These are phyloP conservation scores for Coniochaeta sp. DNA, from an alignment of 2,329 filamentous ascomycete genomes.

Conservation along the genomic window DNA sequence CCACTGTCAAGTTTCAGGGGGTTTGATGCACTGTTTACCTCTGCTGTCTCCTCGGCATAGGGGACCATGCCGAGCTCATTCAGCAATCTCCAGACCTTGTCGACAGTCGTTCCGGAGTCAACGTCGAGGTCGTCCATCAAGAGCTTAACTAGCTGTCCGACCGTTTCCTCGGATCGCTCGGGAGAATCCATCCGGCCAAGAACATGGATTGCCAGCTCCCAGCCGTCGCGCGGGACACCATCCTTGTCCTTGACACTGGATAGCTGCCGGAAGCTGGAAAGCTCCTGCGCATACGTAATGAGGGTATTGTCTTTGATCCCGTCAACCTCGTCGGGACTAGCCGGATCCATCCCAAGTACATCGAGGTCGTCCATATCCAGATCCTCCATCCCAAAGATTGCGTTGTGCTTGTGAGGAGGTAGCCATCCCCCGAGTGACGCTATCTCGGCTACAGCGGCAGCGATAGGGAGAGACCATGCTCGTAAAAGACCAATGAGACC, in stretches of 20 bases:
- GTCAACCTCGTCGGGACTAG: slow-evolving; percentile 49
- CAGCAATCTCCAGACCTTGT: slow-evolving; percentile 74
- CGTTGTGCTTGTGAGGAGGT: slow-evolving; percentile 46
- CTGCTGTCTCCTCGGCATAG: slow-evolving; percentile 73
- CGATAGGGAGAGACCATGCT: slow-evolving; percentile 72
- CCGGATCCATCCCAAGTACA: slow-evolving; percentile 61
- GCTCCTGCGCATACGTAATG: slow-evolving; percentile 62
- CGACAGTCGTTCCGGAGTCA: slow-evolving; percentile 62
- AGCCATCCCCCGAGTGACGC: slow-evolving; percentile 82
- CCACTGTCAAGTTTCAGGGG: not conserved
- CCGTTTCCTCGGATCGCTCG: slow-evolving; percentile 62
- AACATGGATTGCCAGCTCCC: slow-evolving; percentile 82
- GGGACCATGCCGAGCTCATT: slow-evolving; percentile 69
- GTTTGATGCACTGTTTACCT: slow-evolving; percentile 47
- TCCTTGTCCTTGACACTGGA: slow-evolving; percentile 22
- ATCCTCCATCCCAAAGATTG: slow-evolving; percentile 50
- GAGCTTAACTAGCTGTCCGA: slow-evolving; percentile 62
- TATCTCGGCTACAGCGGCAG: slow-evolving; percentile 73
- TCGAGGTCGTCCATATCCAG: slow-evolving; percentile 81
- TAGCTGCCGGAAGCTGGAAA: slow-evolving; percentile 50
- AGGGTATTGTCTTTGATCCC: slow-evolving; percentile 75
- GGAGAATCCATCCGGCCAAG: slow-evolving; percentile 73
- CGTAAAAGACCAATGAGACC: slow-evolving; percentile 67
- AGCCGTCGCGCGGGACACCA: slow-evolving; percentile 55
- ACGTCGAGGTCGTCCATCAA: slow-evolving; percentile 56